These are phyloP conservation scores for Epithele typhae DNA, from an alignment of 768 basidiomycete genomes.

Conservation along the genomic window DNA sequence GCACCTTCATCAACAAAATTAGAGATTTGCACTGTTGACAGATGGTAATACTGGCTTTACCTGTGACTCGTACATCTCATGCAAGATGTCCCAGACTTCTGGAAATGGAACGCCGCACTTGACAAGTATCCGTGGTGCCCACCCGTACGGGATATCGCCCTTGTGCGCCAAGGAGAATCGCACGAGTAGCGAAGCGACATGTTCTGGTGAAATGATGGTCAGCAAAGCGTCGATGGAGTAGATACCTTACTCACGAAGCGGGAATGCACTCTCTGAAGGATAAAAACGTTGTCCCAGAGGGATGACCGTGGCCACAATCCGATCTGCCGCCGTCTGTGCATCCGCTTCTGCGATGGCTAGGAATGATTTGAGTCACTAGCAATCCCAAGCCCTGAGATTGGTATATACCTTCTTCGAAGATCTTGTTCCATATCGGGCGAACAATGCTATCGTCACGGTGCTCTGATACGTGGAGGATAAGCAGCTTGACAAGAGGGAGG, in stretches of 20 bases:
- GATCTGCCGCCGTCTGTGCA: conserved; percentile 51
- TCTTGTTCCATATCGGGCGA: conserved; percentile 82
- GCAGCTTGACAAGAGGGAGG: conserved; percentile 75
- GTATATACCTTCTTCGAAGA: conserved; percentile 72
- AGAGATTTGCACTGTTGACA: too few relatives aligned
- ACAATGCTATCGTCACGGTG: conserved; percentile 82
- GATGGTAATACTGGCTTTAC: conserved; percentile 39
- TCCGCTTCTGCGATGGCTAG: conserved; percentile 58
- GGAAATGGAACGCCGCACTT: conserved; percentile 79
- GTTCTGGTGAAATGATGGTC: conserved; percentile 49
- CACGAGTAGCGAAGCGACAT: conserved; percentile 71
- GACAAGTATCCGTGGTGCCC: conserved; percentile 75
- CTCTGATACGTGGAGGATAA: conserved; percentile 92
- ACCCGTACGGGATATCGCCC: conserved; percentile 61
- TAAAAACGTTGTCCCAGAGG: conserved; percentile 83
- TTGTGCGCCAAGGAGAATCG: conserved; percentile 64
- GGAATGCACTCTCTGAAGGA: conserved; percentile 88
- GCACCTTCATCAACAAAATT: too few relatives aligned
- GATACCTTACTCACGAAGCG: conserved; percentile 71
- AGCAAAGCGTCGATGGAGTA: background rate
- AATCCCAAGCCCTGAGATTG: background rate
- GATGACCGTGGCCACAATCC: conserved; percentile 58
- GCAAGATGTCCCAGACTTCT: conserved; percentile 82
- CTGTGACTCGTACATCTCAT: conserved; percentile 71
- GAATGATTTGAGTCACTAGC: background rate